Evolutionary conservation across 2,329 filamentous ascomycete genomes (phyloP), one percentile per base, ranked within the genome.

Genomic region (Blastomyces parvus): DNA sequence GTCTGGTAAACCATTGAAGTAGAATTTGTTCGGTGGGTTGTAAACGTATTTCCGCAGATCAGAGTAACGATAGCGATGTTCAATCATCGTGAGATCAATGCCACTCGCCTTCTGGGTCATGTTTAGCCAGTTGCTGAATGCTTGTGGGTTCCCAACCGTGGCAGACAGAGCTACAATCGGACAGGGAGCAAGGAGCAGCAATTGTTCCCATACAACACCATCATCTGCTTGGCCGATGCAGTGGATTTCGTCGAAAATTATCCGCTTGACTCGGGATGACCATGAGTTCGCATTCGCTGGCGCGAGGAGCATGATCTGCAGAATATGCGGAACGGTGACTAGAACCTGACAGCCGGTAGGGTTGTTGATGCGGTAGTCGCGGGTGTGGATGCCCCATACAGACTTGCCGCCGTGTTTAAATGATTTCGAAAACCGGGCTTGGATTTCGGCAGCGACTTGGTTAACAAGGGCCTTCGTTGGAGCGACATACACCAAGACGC

Each of bases 171-270:
- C 89, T 66, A 92, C 88, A 59, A 93, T 88, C 0, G 88, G 89
- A 67, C 88, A 92, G 0, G 88, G 88, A 0, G 88, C 83, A 65
- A 90, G 80, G 0, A 92, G 80, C 1, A 92, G 77, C 3, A 93
- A 79, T 70, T 92, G 88, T 69, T 93, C 88, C 88, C 88, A 93
- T 2, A 91, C 80, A 1, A 91, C 77, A 61, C 88, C 88, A 67
- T 92, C 88, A 8, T 91, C 86, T 0, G 86, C 83, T 71, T 91
- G 86, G 0, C 89, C 88, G 64, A 93, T 92, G 42, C 84, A 90
- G 71, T 93, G 89, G 1, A 92, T 86, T 75, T 93, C 89, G 69
- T 93, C 89, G 64, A 92, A 92, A 60, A 92, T 90, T 70, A 92
- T 91, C 59, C 88, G 82, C 68, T 85, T 88, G 17, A 92, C 82